A percentile compares a stretch with the other conserved stretches of the same genome.
phyloP scores from a whole-genome alignment of 1,284 basidiomycete genomes.

The Exobasidium rhododendri region DNA sequence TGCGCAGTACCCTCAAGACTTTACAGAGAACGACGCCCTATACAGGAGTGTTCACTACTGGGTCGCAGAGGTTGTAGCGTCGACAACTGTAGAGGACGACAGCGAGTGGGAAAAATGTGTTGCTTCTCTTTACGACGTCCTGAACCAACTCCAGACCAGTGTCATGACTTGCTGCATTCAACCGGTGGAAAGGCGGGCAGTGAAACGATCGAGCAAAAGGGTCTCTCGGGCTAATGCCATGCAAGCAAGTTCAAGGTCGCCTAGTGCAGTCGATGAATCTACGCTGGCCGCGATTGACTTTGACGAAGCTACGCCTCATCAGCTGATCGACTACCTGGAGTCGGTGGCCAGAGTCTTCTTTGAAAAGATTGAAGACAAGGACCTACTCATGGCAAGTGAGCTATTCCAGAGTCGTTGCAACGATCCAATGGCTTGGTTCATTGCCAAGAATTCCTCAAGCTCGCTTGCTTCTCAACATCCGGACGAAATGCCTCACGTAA shows the following conservation, averaged over 20 bases:
- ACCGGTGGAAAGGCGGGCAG: constrained; percentile 21
- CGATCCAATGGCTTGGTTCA: constrained; percentile 32
- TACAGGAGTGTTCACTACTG: constrained; percentile 31
- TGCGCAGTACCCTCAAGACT: constrained; percentile 45
- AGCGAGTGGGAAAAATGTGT: constrained; percentile 32
- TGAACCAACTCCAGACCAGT: constrained; percentile 23
- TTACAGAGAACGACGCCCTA: constrained; percentile 41
- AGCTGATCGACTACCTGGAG: constrained; percentile 47
- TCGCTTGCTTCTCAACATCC: constrained; percentile 14
- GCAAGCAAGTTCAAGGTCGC: constrained; percentile 25
- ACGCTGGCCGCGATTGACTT: constrained; percentile 34
- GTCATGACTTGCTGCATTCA: constrained; percentile 37
- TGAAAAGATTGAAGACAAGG: constrained; percentile 43
- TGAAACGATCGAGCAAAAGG: not conserved
- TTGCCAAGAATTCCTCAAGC: not conserved
- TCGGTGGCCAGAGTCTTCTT: constrained; percentile 41
- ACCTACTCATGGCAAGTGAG: constrained; percentile 41
- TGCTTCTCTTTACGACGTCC: constrained; percentile 28
- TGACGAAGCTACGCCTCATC: constrained; percentile 27
- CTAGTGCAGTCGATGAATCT: constrained; percentile 37
- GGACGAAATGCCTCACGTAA: constrained; percentile 32
- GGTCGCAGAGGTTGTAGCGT: not conserved
- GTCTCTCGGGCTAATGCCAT: not conserved
- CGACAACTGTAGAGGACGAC: constrained; percentile 18
- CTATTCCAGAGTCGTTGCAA: constrained; percentile 37